Base-by-base conservation (phyloP, 306 rosid genomes). In the Quercus gilva region DNA sequence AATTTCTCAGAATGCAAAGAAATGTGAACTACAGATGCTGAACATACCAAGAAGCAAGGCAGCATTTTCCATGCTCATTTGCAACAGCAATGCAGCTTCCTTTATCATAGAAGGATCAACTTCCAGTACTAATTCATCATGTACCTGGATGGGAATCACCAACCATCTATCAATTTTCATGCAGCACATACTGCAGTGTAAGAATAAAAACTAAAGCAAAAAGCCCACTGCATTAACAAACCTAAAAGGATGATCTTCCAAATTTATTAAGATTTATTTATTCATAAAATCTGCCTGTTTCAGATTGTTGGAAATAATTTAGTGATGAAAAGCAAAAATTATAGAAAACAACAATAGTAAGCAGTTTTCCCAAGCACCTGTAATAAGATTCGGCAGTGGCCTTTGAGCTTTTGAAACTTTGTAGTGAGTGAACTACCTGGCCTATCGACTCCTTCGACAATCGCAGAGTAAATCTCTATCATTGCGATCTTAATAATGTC, bases 41-140 rank as follows among this genome's bases (percentile, higher is more conserved):
- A 74, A 85, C 58, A 84, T 85, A 95, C 99, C 99, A 81, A 83
- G 91, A 77, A 95, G 98, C 51, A 85, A 88, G 57, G 90, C 89
- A n/a, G 98, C 96, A 82, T 89, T 89, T 84, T 91, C 99, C 99
- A 95, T 95, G 92, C 97, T 83, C 71, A 81, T 87, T 81, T 86
- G 91, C 76, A 95, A 85, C 88, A 95, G 74, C 23, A 82, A 55
- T 56, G 90, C 94, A 71, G 99, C 97, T 86, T 95, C 98, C 52
- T 88, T 91, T 70, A 86, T 71, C 56, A 91, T 77, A 63, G 89
- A 85, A 81, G 94, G 97, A 81, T 93, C 94, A 82, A 83, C 98
- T 93, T 95, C 98, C 82, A 95, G 87, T 80, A 95, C 94, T 74
- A 93, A 83, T 83, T 95, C 99, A 78, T 95, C 99, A 65, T 95